Percentiles rank a stretch among this genome's conserved stretches.
These are phyloP conservation scores for Metroxylon sagu DNA, from an alignment of 176 grass and related monocot species.

Conservation along the genomic window DNA sequence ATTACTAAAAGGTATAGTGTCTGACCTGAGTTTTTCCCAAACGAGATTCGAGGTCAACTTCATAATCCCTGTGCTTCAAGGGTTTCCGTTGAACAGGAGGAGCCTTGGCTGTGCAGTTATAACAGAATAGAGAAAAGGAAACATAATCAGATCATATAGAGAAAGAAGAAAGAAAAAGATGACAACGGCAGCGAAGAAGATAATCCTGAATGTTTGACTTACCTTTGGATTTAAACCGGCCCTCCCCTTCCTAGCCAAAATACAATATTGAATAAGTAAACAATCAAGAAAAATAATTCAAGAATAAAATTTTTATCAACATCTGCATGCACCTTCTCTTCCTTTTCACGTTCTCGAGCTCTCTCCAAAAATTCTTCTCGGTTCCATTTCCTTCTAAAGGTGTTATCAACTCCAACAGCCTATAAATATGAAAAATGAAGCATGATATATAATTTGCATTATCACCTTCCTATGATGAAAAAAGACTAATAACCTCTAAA, in stretches of 20 bases:
- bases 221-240: slow-evolving; percentile 66
- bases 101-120: slow-evolving; percentile 41
- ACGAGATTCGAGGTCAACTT: slow-evolving; percentile 93
- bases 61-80: slow-evolving; percentile 95
- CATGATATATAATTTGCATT: not conserved
- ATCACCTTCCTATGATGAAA: no score
- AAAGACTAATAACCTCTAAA: no score
- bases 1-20: not conserved
- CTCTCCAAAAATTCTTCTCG: slow-evolving; percentile 80
- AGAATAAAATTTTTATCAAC: not conserved
- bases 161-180: not conserved
- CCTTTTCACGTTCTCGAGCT: slow-evolving; percentile 69
- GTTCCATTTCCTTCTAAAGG: slow-evolving; percentile 86
- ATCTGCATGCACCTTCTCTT: slow-evolving; percentile 48
- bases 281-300: not conserved
- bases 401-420: slow-evolving; percentile 78
- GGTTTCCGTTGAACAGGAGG: slow-evolving; percentile 91
- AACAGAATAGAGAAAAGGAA: slow-evolving; percentile 1
- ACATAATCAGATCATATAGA: not conserved
- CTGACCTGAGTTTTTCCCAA: slow-evolving; percentile 96
- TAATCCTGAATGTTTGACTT: not conserved
- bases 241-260: slow-evolving; percentile 30
- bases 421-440: slow-evolving; percentile 25
- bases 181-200: not conserved
- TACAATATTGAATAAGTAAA: slow-evolving; percentile 9